Percentiles rank a stretch among this genome's conserved stretches.
These are phyloP conservation scores for Diplodia sapinea DNA, from an alignment of 2,329 filamentous ascomycete genomes.

Conservation along the genomic window DNA sequence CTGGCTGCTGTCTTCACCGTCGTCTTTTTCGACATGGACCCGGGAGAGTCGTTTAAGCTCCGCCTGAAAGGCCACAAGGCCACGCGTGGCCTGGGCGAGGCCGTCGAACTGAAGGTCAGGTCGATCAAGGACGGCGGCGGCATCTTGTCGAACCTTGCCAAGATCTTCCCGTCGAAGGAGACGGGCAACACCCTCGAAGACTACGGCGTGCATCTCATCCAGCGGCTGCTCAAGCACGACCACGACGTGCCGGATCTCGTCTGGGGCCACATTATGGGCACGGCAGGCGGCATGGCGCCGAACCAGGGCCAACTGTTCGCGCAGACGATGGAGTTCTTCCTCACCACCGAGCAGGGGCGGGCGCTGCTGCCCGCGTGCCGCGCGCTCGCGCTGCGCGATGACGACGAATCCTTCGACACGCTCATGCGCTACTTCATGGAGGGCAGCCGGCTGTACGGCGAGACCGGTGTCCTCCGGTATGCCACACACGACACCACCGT, in stretches of 20 bases:
- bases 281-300: conserved; percentile 53
- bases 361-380: conserved; percentile 57
- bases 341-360: conserved; percentile 53
- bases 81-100: conserved; percentile 56
- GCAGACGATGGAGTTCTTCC: conserved; percentile 63
- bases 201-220: conserved; percentile 63
- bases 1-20: conserved; percentile 60
- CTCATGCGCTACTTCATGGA: conserved; percentile 60
- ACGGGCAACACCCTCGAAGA: conserved; percentile 52
- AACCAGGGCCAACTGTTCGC: conserved; percentile 65
- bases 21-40: conserved; percentile 62
- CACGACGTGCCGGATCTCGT: conserved; percentile 58
- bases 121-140: conserved; percentile 51
- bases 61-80: conserved; percentile 56
- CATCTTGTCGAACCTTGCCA: conserved; percentile 50
- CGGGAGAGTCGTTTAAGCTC: conserved; percentile 59
- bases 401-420: conserved; percentile 53
- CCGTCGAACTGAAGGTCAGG: conserved; percentile 57
- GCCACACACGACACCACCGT: conserved; percentile 44
- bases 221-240: conserved; percentile 56
- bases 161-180: conserved; percentile 46
- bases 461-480: conserved; percentile 51
- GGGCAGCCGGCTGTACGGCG: conserved; percentile 51
- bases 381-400: conserved; percentile 52
- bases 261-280: conserved; percentile 64